Evolutionary conservation across 2,329 filamentous ascomycete species (phyloP), one percentile per base, ranked within the genome.

Genomic region (Thelonectria olida): DNA sequence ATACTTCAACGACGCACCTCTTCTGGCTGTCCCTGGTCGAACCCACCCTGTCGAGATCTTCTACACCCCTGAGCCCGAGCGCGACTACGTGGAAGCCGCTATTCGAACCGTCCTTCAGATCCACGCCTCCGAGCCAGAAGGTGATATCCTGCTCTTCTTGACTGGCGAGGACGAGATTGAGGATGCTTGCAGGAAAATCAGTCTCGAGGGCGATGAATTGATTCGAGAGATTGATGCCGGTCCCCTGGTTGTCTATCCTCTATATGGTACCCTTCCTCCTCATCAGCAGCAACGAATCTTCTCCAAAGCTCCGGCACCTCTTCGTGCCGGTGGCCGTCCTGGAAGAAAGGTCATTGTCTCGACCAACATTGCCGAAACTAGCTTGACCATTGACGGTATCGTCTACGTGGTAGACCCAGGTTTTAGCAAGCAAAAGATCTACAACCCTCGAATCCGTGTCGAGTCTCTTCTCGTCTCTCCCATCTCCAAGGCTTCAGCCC

Each of bases 391-490:
- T 63, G 96, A 99, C 74, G 96, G 96, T 75, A 99, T 99, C 66
- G 96, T 99, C 34, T 99, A 97, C 74, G 96, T 99, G 31, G 95
- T 99, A n/a, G 96, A 99, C 73, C 95, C 96, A 2, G 96, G 96
- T 34, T 99, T 99, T 82, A 97, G 93, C 81, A 99, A 99, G 82
- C 96, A 99, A 74, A 99, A 98, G 80, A 96, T 98, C 65, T 99
- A 98, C 84, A 98, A 99, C 78, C 95, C 96, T 20, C 90, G 96
- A 63, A 96, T 97, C 71, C 90, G 96, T 77, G 94, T 99, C 66
- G 96, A 99, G 80, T 98, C 96, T 1, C 85, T 99, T 7, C 84
- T 99, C n/a, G 95, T 99, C 5, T 97, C 96, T 3, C 94, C 96
- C 20, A 98, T 99, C 69, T 98, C 94, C 61, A 98, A 97, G 78